Percentiles rank a stretch among this genome's conserved stretches.
Conservation (phyloP, 768 basidiomycete species). For the Rossbeevera mucosa region DNA sequence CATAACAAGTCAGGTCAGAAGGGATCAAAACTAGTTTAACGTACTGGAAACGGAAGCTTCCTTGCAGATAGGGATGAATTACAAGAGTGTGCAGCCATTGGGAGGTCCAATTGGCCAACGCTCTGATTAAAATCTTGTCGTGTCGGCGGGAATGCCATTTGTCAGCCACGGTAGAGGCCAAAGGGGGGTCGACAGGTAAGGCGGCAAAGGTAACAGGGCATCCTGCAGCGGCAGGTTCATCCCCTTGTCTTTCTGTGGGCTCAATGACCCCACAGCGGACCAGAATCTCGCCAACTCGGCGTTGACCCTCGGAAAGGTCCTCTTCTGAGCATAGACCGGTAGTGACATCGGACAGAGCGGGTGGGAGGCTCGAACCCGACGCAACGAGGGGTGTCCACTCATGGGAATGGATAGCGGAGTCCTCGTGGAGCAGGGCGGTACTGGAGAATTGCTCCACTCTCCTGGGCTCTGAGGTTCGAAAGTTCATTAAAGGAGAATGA, state of each 20-base stretch:
- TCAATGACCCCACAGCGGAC: conserved; percentile 17
- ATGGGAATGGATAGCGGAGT: background rate
- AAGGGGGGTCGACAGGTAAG: background rate
- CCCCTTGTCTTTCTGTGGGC: background rate
- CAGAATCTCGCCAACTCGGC: conserved; percentile 18
- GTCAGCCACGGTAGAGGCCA: background rate
- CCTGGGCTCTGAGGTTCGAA: background rate
- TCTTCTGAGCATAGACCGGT: background rate
- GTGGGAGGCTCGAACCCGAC: background rate
- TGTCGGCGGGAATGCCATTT: background rate
- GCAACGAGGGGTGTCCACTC: conserved; percentile 5
- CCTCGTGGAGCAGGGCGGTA: background rate
- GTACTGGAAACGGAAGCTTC: conserved; percentile 19
- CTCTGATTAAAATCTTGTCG: conserved; percentile 4
- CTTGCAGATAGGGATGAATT: conserved; percentile 18
- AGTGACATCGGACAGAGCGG: background rate
- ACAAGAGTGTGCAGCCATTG: conserved; percentile 25
- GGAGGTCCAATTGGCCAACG: conserved; percentile 24
- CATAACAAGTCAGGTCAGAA: conserved; percentile 1
- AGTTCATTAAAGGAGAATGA: conserved; percentile 5
- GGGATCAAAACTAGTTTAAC: conserved; percentile 2
- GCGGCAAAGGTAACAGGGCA: background rate
- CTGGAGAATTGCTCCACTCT: background rate
- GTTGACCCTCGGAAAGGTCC: conserved; percentile 16
- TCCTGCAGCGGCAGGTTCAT: background rate